Evolutionary conservation across 192 early-diverging fungal genomes (phyloP).

Genomic region (Coemansia sp.): DNA sequence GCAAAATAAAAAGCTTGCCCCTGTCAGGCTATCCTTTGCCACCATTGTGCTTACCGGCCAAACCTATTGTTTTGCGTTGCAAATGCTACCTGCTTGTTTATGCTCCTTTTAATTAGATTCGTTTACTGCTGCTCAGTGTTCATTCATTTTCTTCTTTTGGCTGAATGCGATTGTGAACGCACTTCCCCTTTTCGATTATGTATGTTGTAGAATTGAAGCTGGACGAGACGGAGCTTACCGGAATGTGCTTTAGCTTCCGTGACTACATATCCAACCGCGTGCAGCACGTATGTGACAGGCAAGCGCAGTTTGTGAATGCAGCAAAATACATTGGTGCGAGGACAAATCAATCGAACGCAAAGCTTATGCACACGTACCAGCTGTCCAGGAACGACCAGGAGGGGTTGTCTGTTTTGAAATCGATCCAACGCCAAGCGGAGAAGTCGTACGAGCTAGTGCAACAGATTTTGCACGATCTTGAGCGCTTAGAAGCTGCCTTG

Average conservation of each 20-base stretch:
- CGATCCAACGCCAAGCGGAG: conserved; percentile 49
- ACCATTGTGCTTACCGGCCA: neutral
- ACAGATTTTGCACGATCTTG: conserved; percentile 48
- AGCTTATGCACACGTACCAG: conserved; percentile 26
- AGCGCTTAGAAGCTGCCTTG: conserved; percentile 41
- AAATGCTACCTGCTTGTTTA: neutral
- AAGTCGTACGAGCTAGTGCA: conserved; percentile 53
- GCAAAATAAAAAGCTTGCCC: neutral
- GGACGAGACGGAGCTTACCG: conserved; percentile 51
- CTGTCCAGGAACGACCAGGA: conserved; percentile 39
- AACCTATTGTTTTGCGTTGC: neutral
- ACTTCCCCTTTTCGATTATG: conserved; percentile 1
- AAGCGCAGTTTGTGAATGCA: conserved; percentile 25
- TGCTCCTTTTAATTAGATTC: neutral
- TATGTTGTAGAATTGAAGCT: conserved; percentile 39
- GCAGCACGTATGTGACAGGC: conserved; percentile 40
- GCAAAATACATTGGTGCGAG: conserved; percentile 42
- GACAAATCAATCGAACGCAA: conserved; percentile 20
- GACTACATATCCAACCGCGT: conserved; percentile 43
- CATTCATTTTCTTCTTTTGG: neutral
- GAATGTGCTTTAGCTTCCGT: conserved; percentile 51
- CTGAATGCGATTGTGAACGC: neutral
- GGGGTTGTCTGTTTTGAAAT: conserved; percentile 29
- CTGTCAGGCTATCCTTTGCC: neutral
- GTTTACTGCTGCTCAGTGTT: neutral